These are phyloP conservation scores for Chrysanthemum seticuspe DNA, from an alignment of 129 eudicot species.

Conservation along the genomic window DNA sequence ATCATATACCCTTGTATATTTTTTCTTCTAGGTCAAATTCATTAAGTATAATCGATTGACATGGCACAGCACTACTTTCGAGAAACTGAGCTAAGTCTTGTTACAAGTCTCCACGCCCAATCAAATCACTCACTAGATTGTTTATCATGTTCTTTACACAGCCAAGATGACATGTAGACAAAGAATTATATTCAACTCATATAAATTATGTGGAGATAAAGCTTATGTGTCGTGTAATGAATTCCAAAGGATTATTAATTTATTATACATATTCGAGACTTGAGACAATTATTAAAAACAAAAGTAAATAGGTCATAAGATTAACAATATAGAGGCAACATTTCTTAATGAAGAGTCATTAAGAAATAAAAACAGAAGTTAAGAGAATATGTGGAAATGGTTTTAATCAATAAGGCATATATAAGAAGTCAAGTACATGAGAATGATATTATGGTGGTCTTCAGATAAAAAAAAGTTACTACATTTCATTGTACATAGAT, in stretches of 20 bases:
- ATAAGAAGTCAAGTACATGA: too few species aligned
- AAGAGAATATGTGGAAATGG: too few species aligned
- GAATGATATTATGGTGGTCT: too few species aligned
- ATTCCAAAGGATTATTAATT: background rate
- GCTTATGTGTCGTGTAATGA: background rate
- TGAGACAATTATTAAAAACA: too few species aligned
- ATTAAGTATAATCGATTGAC: background rate
- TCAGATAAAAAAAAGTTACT: too few species aligned
- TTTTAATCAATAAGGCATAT: too few species aligned
- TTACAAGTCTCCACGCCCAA: background rate
- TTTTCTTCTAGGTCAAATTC: background rate
- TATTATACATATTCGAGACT: too few species aligned
- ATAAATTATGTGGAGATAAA: background rate
- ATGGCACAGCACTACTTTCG: background rate
- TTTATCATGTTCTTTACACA: background rate
- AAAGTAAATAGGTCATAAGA: too few species aligned
- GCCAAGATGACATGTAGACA: background rate
- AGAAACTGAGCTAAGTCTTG: background rate
- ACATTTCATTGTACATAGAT: too few species aligned
- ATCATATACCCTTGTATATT: background rate
- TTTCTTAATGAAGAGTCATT: too few species aligned
- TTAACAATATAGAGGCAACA: too few species aligned
- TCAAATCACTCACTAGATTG: background rate
- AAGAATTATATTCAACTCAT: background rate
- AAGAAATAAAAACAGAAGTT: too few species aligned